These are phyloP conservation scores for Phytopythium boreale DNA, from an alignment of 352 stramenopile genomes.

Conservation along the genomic window DNA sequence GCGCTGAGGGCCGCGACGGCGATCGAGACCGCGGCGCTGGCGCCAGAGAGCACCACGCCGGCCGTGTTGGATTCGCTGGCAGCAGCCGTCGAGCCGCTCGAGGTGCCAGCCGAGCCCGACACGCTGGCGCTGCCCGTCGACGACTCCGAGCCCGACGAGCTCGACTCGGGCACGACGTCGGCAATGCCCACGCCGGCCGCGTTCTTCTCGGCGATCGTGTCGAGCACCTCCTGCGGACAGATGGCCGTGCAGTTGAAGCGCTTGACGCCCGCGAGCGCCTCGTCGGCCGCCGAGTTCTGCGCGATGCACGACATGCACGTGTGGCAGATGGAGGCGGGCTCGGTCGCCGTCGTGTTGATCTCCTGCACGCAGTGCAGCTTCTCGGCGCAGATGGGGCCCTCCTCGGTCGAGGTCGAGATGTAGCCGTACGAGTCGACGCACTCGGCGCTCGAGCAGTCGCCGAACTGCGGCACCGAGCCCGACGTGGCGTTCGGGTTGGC, in stretches of 20 bases:
- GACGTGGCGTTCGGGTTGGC: conserved; percentile 25
- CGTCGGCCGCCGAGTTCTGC: conserved; percentile 61
- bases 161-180: conserved; percentile 36
- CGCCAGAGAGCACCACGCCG: conserved; percentile 12
- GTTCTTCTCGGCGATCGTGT: conserved; percentile 59
- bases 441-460: conserved; percentile 47
- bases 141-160: conserved; percentile 10
- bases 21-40: conserved; percentile 14
- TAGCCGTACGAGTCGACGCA: conserved; percentile 68
- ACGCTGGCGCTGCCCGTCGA: conserved; percentile 10
- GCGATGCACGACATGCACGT: conserved; percentile 80
- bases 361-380: conserved; percentile 72
- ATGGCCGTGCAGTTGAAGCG: conserved; percentile 79
- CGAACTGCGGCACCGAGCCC: conserved; percentile 56
- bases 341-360: conserved; percentile 56
- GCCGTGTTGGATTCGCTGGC: conserved; percentile 14
- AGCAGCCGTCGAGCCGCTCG: conserved; percentile 2
- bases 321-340: conserved; percentile 68
- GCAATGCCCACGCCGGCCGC: conserved; percentile 50
- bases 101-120: conserved; percentile 14
- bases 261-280: conserved; percentile 45
- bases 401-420: conserved; percentile 46
- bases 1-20: conserved; percentile 5
- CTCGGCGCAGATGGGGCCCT: conserved; percentile 60
- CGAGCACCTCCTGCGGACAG: conserved; percentile 61